Evolutionary conservation across 2,329 filamentous ascomycete genomes (phyloP).

Genomic region (Aspergillus tubingensis): DNA sequence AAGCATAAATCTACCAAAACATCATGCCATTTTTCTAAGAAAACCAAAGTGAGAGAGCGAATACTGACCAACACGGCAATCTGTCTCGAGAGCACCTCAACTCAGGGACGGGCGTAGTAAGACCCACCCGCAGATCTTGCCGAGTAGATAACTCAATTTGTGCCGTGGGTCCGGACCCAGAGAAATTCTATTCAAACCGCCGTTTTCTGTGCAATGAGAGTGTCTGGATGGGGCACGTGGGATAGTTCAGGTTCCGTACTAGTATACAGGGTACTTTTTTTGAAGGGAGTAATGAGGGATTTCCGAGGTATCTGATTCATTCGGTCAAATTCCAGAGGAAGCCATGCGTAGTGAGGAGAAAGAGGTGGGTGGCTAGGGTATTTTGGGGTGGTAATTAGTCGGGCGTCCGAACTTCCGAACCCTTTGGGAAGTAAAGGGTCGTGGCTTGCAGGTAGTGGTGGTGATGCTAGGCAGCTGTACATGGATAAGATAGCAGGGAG

Average conservation of each 20-base stretch:
- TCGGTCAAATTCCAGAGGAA: neutral
- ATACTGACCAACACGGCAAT: no score
- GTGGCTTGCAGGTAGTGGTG: neutral
- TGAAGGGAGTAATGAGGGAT: no score
- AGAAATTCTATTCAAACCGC: no score
- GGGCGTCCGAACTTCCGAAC: neutral
- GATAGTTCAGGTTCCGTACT: neutral
- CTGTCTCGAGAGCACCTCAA: no score
- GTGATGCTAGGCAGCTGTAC: neutral
- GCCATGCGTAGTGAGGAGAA: neutral
- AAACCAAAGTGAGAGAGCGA: no score
- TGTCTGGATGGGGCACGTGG: neutral
- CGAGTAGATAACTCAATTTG: no score
- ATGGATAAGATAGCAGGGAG: neutral
- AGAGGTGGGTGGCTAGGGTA: neutral
- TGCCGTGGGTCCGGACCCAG: no score
- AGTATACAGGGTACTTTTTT: no score
- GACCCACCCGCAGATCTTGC: no score
- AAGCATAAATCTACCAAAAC: no score
- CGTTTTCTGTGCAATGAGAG: neutral
- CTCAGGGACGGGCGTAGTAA: no score
- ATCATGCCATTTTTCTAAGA: no score
- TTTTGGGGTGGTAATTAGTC: neutral
- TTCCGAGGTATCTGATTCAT: neutral
- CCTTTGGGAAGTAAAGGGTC: neutral